Evolutionary conservation across 345 rosid genomes (phyloP).

Genomic region (Acer negundo): DNA sequence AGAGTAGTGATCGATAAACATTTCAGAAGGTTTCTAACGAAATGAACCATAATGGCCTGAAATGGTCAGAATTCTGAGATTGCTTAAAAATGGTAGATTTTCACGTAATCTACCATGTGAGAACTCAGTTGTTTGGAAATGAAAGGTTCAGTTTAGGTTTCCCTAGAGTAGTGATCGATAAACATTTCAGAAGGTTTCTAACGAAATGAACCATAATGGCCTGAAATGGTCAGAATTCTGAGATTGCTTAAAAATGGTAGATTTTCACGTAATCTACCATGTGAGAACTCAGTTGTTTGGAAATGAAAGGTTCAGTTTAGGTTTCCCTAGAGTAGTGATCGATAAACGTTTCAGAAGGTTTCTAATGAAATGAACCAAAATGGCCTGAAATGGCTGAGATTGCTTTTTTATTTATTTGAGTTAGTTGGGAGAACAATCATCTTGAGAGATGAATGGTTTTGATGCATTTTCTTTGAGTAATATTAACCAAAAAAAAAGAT

Average conservation of each 20-base stretch:
- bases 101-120: background rate
- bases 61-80: background rate
- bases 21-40: too few relatives aligned
- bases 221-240: background rate
- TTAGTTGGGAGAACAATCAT: background rate
- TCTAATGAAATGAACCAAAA: too few relatives aligned
- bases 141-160: background rate
- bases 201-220: too few relatives aligned
- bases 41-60: background rate
- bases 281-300: background rate
- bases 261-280: background rate
- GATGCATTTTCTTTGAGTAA: background rate
- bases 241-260: background rate
- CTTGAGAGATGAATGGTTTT: background rate
- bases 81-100: background rate
- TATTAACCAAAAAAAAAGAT: background rate
- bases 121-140: background rate
- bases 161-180: background rate
- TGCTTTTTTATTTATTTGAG: background rate
- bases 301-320: background rate
- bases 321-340: background rate
- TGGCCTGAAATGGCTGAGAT: background rate
- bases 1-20: background rate
- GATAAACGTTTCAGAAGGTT: background rate
- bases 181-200: too few relatives aligned